Evolutionary conservation across 2,329 filamentous ascomycete genomes (phyloP).

Genomic region (Phoma herbarum): DNA sequence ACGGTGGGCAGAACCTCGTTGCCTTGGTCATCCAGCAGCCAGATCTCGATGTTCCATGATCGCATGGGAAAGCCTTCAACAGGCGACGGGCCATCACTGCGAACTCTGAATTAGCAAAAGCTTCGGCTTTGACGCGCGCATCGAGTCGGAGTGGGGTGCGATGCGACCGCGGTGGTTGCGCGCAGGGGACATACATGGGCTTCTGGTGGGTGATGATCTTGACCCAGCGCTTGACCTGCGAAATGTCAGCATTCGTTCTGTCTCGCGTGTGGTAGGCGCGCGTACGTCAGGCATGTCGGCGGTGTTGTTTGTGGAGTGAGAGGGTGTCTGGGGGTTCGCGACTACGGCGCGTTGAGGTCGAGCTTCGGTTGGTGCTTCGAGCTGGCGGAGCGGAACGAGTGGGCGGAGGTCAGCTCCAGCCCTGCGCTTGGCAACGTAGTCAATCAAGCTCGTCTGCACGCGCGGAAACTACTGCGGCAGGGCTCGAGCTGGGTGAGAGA

Average conservation of each 20-base stretch:
- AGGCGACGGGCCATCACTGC: constrained; percentile 79
- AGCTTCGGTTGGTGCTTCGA: constrained; percentile 31
- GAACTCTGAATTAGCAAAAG: constrained; percentile 22
- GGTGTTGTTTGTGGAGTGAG: constrained; percentile 1
- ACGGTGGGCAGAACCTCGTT: constrained; percentile 82
- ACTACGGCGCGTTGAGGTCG: constrained; percentile 30
- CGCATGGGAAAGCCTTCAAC: constrained; percentile 92
- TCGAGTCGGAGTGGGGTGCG: neutral
- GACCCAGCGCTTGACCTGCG: constrained; percentile 81
- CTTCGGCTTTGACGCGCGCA: constrained; percentile 18
- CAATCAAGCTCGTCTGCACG: constrained; percentile 11
- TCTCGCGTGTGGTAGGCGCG: constrained; percentile 9
- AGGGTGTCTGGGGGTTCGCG: constrained; percentile 18
- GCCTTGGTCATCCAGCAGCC: constrained; percentile 83
- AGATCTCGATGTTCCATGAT: constrained; percentile 88
- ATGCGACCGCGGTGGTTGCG: constrained; percentile 27
- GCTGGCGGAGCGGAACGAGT: constrained; percentile 24
- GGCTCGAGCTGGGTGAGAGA: neutral
- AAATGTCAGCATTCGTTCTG: constrained; percentile 21
- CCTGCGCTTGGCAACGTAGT: constrained; percentile 23
- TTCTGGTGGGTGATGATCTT: constrained; percentile 94
- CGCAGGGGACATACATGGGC: constrained; percentile 73
- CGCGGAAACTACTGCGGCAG: constrained; percentile 12
- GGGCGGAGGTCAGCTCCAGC: constrained; percentile 22
- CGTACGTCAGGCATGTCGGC: constrained; percentile 58